A percentile compares a stretch with the other conserved stretches of the same genome.
These are phyloP conservation scores for Lasiosphaeria miniovina DNA, from an alignment of 495 filamentous ascomycete genomes.

Conservation along the genomic window DNA sequence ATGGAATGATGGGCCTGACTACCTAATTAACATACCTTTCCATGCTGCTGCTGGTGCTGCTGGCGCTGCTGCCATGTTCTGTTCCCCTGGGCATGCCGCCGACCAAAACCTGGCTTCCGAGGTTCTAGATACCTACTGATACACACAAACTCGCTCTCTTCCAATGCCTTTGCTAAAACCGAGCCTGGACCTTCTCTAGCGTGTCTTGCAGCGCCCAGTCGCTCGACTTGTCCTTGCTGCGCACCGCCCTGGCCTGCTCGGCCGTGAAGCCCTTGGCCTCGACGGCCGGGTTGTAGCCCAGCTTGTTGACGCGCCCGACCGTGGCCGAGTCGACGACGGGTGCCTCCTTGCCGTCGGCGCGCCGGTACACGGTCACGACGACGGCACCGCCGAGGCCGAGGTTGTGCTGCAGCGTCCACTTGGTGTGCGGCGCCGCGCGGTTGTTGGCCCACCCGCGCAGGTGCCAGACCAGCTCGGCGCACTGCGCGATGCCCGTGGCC, in stretches of 20 bases:
- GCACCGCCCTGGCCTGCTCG: slow-evolving; percentile 66
- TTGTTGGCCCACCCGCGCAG: slow-evolving; percentile 96
- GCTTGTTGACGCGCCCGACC: slow-evolving; percentile 59
- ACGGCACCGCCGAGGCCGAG: slow-evolving; percentile 88
- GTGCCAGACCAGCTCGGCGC: slow-evolving; percentile 95
- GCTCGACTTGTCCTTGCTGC: slow-evolving; percentile 65
- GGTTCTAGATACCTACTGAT: not conserved
- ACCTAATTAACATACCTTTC: no score
- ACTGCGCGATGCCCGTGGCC: slow-evolving; percentile 90
- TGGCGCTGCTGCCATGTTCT: no score
- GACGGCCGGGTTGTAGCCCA: slow-evolving; percentile 92
- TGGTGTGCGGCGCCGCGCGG: slow-evolving; percentile 64
- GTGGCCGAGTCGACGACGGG: slow-evolving; percentile 51
- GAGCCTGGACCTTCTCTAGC: slow-evolving; percentile 60
- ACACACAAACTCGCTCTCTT: not conserved
- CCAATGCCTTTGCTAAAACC: slow-evolving; percentile 31
- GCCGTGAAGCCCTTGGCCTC: slow-evolving; percentile 82
- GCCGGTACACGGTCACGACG: slow-evolving; percentile 85
- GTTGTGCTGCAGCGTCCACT: slow-evolving; percentile 85
- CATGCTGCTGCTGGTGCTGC: no score
- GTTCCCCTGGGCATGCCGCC: no score
- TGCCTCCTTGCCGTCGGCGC: slow-evolving; percentile 72
- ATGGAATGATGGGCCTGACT: no score
- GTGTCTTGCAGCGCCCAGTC: slow-evolving; percentile 74
- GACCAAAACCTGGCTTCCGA: no score